Evolutionary conservation across 1,139 yeast species (phyloP), one percentile per base, ranked within the genome.

Genomic region (Hyphopichia pseudoburtonii): DNA sequence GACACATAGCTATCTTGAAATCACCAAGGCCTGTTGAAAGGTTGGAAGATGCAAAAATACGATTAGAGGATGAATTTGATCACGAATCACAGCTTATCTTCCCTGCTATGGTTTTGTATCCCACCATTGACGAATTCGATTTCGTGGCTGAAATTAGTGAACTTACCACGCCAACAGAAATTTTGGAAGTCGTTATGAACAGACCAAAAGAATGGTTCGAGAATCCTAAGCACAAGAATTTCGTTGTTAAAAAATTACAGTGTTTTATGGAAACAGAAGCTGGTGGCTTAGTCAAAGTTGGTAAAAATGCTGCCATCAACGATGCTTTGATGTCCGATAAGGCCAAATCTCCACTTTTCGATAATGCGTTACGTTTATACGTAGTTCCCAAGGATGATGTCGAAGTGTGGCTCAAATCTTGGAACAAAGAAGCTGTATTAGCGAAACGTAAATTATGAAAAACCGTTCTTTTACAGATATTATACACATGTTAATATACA

Each of bases 271-370:
- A 88, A 58, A 88, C 97, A 0, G 72, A 65, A 30, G 55, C 80
- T 3, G 97, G 96, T 29, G 97, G 97, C 0, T 69, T 92, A 42
- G 81, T 90, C 29, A 88, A 87, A 59, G 79, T 86, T 2, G 96
- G 96, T 28, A 86, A 83, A 57, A 87, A 86, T 48, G 76, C 82
- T 18, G 69, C 86, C 1, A 60, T 90, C 19, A 77, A 78, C 46
- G 75, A 77, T 40, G 84, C 84, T 0, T 67, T 89, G 44, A 74
- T 79, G 64, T 73, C 79, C 38, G 78, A 76, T 30, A 61, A 64
- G 9, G 87, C 95, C 7, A 73, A 70, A 29, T 79, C 87, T 5
- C 96, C 96, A 2, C 62, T 90, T 30, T 81, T 90, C 44, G 97
- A 90, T 53, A 76, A 78, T 41, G 74, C 86, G 27, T 71, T 88